phyloP scores from a whole-genome alignment of 805 yeast genomes.

The Cyberlindnera bimundalis region DNA sequence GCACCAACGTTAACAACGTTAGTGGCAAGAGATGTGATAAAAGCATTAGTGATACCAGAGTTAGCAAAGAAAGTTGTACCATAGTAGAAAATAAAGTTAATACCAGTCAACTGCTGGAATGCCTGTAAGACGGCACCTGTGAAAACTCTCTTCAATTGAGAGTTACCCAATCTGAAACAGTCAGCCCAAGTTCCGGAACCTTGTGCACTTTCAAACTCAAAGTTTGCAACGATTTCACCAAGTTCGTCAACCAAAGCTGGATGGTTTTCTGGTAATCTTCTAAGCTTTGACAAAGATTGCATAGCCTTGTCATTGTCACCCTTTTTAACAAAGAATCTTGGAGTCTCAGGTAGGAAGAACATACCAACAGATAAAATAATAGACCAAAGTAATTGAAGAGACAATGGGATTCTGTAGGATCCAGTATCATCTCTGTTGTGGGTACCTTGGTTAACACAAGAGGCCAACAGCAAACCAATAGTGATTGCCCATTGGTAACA shows the following conservation, averaged over 20 bases:
- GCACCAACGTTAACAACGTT: constrained; percentile 44
- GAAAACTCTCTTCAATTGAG: constrained; percentile 40
- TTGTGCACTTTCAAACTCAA: constrained; percentile 39
- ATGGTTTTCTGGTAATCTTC: constrained; percentile 45
- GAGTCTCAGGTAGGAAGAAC: constrained; percentile 69
- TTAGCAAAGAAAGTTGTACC: constrained; percentile 58
- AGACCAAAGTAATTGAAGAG: constrained; percentile 68
- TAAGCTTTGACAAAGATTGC: constrained; percentile 48
- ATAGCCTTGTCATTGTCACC: constrained; percentile 54
- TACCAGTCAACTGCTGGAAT: constrained; percentile 69
- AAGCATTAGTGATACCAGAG: constrained; percentile 46
- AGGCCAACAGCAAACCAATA: constrained; percentile 67
- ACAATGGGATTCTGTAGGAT: constrained; percentile 71
- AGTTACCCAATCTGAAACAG: constrained; percentile 34
- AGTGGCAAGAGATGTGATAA: constrained; percentile 39
- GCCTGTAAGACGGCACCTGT: constrained; percentile 41
- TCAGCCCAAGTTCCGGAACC: constrained; percentile 30
- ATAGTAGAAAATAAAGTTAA: constrained; percentile 68
- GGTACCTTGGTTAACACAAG: constrained; percentile 69
- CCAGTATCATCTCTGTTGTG: constrained; percentile 47
- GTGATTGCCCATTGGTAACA: constrained; percentile 73
- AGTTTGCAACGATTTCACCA: constrained; percentile 45
- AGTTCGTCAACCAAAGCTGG: constrained; percentile 42
- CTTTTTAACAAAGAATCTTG: constrained; percentile 62
- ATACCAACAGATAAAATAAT: constrained; percentile 56